phyloP scores from a whole-genome alignment of 2,329 filamentous ascomycete genomes.

The Sclerotinia glacialis region DNA sequence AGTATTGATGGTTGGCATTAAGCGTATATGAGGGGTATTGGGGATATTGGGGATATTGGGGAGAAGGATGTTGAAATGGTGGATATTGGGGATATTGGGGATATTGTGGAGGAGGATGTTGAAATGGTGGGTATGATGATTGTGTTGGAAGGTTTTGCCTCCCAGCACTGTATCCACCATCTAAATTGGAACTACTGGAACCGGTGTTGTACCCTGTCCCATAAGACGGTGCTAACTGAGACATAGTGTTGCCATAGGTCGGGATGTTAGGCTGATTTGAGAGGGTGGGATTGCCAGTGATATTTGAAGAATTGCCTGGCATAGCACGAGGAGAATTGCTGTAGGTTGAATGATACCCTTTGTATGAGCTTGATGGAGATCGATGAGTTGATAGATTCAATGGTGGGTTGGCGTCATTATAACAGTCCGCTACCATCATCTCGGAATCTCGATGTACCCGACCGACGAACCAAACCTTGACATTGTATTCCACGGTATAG shows the following conservation, averaged over 20 bases:
- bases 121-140: neutral
- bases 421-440: neutral
- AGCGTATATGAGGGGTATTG: neutral
- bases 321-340: neutral
- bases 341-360: neutral
- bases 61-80: neutral
- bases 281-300: neutral
- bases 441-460: neutral
- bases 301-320: neutral
- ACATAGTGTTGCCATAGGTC: neutral
- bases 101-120: neutral
- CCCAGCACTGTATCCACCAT: neutral
- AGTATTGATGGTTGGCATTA: neutral
- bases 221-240: neutral
- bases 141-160: neutral
- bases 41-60: neutral
- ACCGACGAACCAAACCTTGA: constrained; percentile 34
- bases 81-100: neutral
- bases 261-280: neutral
- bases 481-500: constrained; percentile 36
- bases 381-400: neutral
- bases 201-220: neutral
- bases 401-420: neutral
- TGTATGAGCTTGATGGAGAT: neutral
- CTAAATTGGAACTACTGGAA: neutral